Evolutionary conservation across 2,329 filamentous ascomycete genomes (phyloP).

Genomic region (Pestalotiopsis sp.): DNA sequence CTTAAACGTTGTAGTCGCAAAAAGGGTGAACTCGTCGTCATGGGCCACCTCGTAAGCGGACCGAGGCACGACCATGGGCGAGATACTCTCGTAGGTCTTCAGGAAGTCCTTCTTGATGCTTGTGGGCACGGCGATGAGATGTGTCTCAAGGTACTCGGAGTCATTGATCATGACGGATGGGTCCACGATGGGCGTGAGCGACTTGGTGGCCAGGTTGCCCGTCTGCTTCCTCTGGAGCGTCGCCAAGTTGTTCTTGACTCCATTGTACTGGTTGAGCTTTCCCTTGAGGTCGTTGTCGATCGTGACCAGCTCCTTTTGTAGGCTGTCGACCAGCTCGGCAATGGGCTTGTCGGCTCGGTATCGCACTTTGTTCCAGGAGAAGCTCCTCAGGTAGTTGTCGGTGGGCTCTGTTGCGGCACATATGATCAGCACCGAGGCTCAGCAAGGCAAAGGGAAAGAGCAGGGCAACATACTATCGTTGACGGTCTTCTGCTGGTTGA

Average conservation of each 20-base stretch:
- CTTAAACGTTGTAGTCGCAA: slow-evolving; percentile 89
- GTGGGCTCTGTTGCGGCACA: slow-evolving; percentile 70
- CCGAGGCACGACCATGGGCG: slow-evolving; percentile 90
- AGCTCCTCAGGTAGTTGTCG: slow-evolving; percentile 85
- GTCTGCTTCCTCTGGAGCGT: slow-evolving; percentile 85
- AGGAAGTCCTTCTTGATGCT: slow-evolving; percentile 84
- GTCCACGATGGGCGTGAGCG: slow-evolving; percentile 84
- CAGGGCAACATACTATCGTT: slow-evolving; percentile 73
- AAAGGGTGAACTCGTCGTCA: slow-evolving; percentile 88
- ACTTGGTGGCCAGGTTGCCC: slow-evolving; percentile 92
- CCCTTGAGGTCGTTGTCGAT: slow-evolving; percentile 95
- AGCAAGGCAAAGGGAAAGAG: not conserved
- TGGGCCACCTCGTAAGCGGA: slow-evolving; percentile 77
- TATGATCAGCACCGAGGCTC: not conserved
- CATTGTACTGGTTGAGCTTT: slow-evolving; percentile 94
- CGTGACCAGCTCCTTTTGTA: slow-evolving; percentile 91
- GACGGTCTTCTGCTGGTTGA: slow-evolving; percentile 85
- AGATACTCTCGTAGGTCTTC: slow-evolving; percentile 82
- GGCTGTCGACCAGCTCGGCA: slow-evolving; percentile 78
- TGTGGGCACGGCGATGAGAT: slow-evolving; percentile 85
- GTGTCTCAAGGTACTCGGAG: slow-evolving; percentile 95
- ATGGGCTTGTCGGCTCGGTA: slow-evolving; percentile 92
- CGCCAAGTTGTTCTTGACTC: slow-evolving; percentile 81
- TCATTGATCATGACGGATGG: slow-evolving; percentile 79
- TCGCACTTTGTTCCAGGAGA: slow-evolving; percentile 97